These are phyloP conservation scores for Russula sp. DNA, from an alignment of 768 basidiomycete genomes.

Conservation along the genomic window DNA sequence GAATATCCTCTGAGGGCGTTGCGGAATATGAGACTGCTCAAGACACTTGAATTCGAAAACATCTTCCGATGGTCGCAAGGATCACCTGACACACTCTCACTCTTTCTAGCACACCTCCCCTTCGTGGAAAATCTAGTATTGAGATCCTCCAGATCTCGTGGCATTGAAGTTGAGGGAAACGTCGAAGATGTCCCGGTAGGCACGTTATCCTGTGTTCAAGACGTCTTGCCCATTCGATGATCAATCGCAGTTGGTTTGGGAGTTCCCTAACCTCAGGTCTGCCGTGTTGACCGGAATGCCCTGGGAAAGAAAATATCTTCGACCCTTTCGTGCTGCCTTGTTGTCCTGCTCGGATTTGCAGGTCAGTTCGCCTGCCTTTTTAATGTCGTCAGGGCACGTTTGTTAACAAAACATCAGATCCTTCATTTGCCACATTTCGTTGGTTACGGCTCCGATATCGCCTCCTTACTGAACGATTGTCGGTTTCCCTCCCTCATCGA, in stretches of 20 bases:
- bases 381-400: background rate
- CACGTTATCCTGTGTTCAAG: background rate
- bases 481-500: slow-evolving; percentile 13
- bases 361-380: background rate
- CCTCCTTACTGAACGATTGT: slow-evolving; percentile 9
- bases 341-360: slow-evolving; percentile 2
- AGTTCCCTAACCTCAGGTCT: slow-evolving; percentile 16
- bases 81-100: slow-evolving; percentile 13
- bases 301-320: slow-evolving; percentile 12
- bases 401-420: background rate
- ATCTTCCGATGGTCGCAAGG: slow-evolving; percentile 10
- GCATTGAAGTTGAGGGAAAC: background rate
- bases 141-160: slow-evolving; percentile 8
- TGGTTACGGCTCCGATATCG: slow-evolving; percentile 9
- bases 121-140: slow-evolving; percentile 14
- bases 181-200: background rate
- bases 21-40: slow-evolving; percentile 14
- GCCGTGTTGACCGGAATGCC: slow-evolving; percentile 16
- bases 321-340: slow-evolving; percentile 6
- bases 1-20: slow-evolving; percentile 7
- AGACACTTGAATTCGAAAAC: slow-evolving; percentile 13
- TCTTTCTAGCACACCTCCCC: slow-evolving; percentile 14
- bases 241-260: background rate
- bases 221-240: background rate
- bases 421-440: slow-evolving; percentile 19